Conservation (phyloP, 495 filamentous ascomycete species). For the Copromyces sp. region DNA sequence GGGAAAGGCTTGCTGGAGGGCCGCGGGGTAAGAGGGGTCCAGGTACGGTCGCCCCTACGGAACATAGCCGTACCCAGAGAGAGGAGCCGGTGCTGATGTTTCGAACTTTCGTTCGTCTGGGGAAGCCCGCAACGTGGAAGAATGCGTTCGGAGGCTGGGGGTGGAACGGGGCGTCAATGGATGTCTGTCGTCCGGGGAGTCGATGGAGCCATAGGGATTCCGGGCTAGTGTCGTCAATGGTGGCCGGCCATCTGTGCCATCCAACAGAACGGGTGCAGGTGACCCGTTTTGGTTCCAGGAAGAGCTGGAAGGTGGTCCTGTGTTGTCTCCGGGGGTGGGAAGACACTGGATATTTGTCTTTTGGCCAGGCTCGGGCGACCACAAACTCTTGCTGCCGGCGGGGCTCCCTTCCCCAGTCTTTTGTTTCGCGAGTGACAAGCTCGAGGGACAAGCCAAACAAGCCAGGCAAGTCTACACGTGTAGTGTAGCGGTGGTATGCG, state of each 20-base stretch:
- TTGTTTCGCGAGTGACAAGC: not conserved
- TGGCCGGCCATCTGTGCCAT: not conserved
- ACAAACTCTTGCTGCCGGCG: not conserved
- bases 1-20: not conserved
- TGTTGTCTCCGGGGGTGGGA: not conserved
- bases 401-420: not conserved
- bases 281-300: not conserved
- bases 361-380: not conserved
- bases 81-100: not conserved
- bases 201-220: not conserved
- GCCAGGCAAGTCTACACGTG: not conserved
- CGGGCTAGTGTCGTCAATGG: not conserved
- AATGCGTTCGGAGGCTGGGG: not conserved
- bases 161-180: not conserved
- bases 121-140: not conserved
- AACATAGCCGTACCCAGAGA: not conserved
- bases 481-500: not conserved
- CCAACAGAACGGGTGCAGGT: not conserved
- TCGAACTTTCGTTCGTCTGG: not conserved
- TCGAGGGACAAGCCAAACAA: not conserved
- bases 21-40: no score
- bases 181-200: not conserved
- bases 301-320: not conserved
- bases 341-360: not conserved
- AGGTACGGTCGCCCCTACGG: not conserved